Conservation (phyloP, 768 basidiomycete genomes). For the Pleurotus djamor region DNA sequence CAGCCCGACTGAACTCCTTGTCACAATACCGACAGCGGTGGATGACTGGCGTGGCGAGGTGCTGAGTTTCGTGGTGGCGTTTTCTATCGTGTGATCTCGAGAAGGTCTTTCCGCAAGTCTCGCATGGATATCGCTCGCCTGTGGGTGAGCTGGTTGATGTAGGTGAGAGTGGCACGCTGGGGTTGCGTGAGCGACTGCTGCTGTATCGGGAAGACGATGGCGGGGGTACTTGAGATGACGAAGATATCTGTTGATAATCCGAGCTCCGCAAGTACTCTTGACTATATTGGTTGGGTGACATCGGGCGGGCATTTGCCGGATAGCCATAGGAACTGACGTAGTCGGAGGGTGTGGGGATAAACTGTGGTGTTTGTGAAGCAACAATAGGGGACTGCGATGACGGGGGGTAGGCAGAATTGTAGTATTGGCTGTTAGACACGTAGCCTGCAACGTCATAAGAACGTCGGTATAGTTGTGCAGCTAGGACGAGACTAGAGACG, state of each 20-base stretch:
- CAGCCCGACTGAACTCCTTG: conserved; percentile 76
- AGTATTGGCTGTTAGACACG: conserved; percentile 16
- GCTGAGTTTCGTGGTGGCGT: conserved; percentile 78
- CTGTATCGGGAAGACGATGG: conserved; percentile 4
- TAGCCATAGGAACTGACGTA: conserved; percentile 28
- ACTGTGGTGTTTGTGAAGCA: conserved; percentile 22
- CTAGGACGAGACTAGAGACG: background rate
- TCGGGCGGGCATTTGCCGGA: conserved; percentile 15
- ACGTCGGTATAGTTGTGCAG: background rate
- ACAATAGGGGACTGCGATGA: conserved; percentile 13
- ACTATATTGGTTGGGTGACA: conserved; percentile 15
- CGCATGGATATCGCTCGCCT: conserved; percentile 69
- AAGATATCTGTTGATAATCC: background rate
- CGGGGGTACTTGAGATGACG: background rate
- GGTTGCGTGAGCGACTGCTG: conserved; percentile 38
- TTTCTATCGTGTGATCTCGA: conserved; percentile 81
- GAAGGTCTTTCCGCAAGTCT: conserved; percentile 76
- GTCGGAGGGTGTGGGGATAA: conserved; percentile 51
- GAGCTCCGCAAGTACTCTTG: background rate
- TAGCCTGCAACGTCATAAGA: conserved; percentile 17
- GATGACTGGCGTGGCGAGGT: conserved; percentile 57
- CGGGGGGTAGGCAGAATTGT: conserved; percentile 11
- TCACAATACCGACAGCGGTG: conserved; percentile 73
- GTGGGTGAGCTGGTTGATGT: conserved; percentile 35
- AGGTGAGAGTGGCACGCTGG: conserved; percentile 30